Evolutionary conservation across 768 basidiomycete genomes (phyloP).

Genomic region (Lentinus tigrinus): DNA sequence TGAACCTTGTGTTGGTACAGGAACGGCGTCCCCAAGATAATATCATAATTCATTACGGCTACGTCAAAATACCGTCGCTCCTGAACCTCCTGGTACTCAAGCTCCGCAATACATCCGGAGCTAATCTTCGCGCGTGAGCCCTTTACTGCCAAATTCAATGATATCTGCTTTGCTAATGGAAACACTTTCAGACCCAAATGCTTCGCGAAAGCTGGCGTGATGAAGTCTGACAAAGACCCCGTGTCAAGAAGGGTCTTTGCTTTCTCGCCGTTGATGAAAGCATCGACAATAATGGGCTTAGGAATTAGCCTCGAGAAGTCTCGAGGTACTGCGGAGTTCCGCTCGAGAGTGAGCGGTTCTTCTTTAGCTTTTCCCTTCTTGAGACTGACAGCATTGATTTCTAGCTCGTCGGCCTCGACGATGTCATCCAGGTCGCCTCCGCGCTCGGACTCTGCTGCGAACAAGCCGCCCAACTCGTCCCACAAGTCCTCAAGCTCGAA

Average conservation of each 20-base stretch:
- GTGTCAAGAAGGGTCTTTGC: conserved; percentile 37
- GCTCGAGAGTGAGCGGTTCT: conserved; percentile 1
- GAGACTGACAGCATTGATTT: neutral
- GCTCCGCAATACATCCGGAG: conserved; percentile 17
- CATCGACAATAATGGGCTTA: conserved; percentile 33
- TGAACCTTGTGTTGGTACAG: conserved; percentile 24
- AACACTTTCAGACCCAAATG: conserved; percentile 32
- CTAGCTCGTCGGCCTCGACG: neutral
- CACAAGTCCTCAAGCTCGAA: too few relatives aligned
- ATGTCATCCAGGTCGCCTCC: too few relatives aligned
- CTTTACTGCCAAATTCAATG: conserved; percentile 39
- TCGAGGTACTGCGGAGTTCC: conserved; percentile 9
- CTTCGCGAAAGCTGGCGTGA: conserved; percentile 35
- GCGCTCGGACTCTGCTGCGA: too few relatives aligned
- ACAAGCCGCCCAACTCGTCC: too few relatives aligned
- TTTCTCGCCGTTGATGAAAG: conserved; percentile 33
- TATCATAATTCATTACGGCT: conserved; percentile 28
- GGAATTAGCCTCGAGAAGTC: conserved; percentile 25
- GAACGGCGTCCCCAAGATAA: conserved; percentile 34
- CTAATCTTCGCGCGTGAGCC: conserved; percentile 42
- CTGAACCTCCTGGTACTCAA: conserved; percentile 37
- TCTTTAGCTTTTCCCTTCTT: neutral
- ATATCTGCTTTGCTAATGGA: conserved; percentile 31
- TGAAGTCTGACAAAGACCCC: conserved; percentile 42
- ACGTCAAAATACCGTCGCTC: conserved; percentile 27